Conservation (phyloP, 805 yeast species). For the Candida nemodendra region DNA sequence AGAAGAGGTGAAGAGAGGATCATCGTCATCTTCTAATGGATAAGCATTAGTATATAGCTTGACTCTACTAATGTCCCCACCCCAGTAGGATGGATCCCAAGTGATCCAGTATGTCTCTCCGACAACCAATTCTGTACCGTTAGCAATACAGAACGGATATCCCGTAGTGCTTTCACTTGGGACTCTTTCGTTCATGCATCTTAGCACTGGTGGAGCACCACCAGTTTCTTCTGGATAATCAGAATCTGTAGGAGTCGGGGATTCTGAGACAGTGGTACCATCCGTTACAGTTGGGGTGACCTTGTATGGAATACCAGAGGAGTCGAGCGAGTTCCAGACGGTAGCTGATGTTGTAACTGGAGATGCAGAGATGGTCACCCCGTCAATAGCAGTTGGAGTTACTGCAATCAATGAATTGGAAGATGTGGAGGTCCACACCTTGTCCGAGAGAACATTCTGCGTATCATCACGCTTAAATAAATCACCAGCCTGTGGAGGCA, state of each 20-base stretch:
- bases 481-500: slow-evolving; percentile 2
- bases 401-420: slow-evolving; percentile 22
- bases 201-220: slow-evolving; percentile 43
- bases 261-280: slow-evolving; percentile 36
- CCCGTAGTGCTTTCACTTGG: slow-evolving; percentile 31
- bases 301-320: slow-evolving; percentile 42
- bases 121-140: slow-evolving; percentile 43
- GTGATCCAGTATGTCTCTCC: slow-evolving; percentile 49
- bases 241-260: slow-evolving; percentile 41
- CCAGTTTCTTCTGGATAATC: slow-evolving; percentile 36
- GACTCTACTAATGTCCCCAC: slow-evolving; percentile 37
- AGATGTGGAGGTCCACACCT: slow-evolving; percentile 38
- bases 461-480: slow-evolving; percentile 11
- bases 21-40: slow-evolving; percentile 34
- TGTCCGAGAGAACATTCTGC: slow-evolving; percentile 24
- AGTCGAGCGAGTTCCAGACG: slow-evolving; percentile 43
- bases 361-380: slow-evolving; percentile 47
- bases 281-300: slow-evolving; percentile 40
- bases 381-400: slow-evolving; percentile 48
- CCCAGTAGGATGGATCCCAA: slow-evolving; percentile 47
- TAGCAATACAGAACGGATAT: slow-evolving; percentile 43
- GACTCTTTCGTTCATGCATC: slow-evolving; percentile 41
- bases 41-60: slow-evolving; percentile 34
- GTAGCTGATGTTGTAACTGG: slow-evolving; percentile 39
- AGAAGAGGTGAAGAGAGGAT: slow-evolving; percentile 34